Percentiles rank a stretch among this genome's conserved stretches.
Conservation (phyloP, 108 stramenopile species). For the Conticribra guillardii region DNA sequence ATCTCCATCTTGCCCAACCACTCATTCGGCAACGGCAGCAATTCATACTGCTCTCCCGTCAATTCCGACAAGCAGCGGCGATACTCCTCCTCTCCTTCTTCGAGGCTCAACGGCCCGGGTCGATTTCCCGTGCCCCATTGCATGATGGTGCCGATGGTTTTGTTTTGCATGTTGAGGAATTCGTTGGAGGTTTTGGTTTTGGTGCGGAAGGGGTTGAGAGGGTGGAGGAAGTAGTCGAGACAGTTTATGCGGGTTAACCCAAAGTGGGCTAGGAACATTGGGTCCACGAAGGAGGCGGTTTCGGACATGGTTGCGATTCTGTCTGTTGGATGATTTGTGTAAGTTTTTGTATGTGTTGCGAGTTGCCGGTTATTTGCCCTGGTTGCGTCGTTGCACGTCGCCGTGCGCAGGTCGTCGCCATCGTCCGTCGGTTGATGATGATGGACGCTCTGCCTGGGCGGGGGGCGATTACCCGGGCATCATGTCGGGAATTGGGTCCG, state of each 20-base stretch:
- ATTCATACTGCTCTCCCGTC: slow-evolving; percentile 87
- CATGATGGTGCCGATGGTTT: slow-evolving; percentile 75
- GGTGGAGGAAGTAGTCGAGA: slow-evolving; percentile 87
- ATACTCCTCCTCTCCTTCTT: slow-evolving; percentile 84
- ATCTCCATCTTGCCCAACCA: slow-evolving; percentile 14
- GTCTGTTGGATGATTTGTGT: too few relatives aligned
- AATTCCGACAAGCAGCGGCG: slow-evolving; percentile 49
- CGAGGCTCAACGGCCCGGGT: slow-evolving; percentile 64
- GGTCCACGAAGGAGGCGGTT: slow-evolving; percentile 90
- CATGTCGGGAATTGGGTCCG: too few relatives aligned
- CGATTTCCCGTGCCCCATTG: slow-evolving; percentile 64
- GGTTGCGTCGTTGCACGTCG: too few relatives aligned
- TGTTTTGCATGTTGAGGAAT: slow-evolving; percentile 82
- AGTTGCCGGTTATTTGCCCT: too few relatives aligned
- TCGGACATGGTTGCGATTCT: slow-evolving; percentile 65
- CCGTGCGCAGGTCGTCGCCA: too few relatives aligned
- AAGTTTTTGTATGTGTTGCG: too few relatives aligned
- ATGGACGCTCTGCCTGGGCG: too few relatives aligned
- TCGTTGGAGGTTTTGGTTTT: slow-evolving; percentile 81
- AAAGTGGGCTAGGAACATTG: slow-evolving; percentile 83
- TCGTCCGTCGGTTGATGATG: too few relatives aligned
- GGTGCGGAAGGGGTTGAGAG: slow-evolving; percentile 87
- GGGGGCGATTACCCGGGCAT: too few relatives aligned
- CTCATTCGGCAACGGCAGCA: slow-evolving; percentile 62
- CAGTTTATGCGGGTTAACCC: slow-evolving; percentile 75